Evolutionary conservation across 2,329 filamentous ascomycete species (phyloP), one percentile per base, ranked within the genome.

Genomic region (Phialocephala subalpina): DNA sequence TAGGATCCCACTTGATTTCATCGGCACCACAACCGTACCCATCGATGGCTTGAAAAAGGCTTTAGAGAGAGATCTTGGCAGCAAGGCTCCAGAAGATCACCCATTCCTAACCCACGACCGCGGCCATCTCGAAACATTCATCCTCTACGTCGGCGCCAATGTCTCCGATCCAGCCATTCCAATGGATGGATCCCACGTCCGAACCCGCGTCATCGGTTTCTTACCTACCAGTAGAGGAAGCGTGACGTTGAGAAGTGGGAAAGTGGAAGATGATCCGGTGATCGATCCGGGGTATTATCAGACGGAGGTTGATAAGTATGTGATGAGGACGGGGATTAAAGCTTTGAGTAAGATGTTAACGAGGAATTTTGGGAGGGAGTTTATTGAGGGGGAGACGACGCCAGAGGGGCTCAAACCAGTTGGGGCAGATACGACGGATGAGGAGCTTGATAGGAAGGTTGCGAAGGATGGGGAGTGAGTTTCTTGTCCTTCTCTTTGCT

Each of bases 351-450:
- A 11, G n/a, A 47, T 47, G 42, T 22, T 47, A 8, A 11, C 4
- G n/a, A 18, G 42, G 14, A 55, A 58, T 22, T 22, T 63, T 14
- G 22, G 61, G 40, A 35, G 35, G 27, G 59, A 63, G 53, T 82
- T 84, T 29, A 20, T 29, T 14, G 52, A 55, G 12, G 12, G 9
- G 11, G 29, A 55, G 22, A 35, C 52, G 16, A 55, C 29, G 52
- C 11, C 29, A 3, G 29, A 55, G 22, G 52, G 42, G 42, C 20
- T 55, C 29, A 12, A 33, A 18, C 14, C 22, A 11, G 52, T 55
- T 4, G 25, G 52, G n/a, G 52, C 7, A 18, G 52, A 35, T 11
- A 55, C 5, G 16, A 14, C 14, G 22, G 42, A 47, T 47, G 42
- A 22, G 18, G 55, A 58, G 55, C 3, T 58, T 16, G 55, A 58